Evolutionary conservation across 1,284 basidiomycete genomes (phyloP).

Genomic region (Porodaedalea pini): DNA sequence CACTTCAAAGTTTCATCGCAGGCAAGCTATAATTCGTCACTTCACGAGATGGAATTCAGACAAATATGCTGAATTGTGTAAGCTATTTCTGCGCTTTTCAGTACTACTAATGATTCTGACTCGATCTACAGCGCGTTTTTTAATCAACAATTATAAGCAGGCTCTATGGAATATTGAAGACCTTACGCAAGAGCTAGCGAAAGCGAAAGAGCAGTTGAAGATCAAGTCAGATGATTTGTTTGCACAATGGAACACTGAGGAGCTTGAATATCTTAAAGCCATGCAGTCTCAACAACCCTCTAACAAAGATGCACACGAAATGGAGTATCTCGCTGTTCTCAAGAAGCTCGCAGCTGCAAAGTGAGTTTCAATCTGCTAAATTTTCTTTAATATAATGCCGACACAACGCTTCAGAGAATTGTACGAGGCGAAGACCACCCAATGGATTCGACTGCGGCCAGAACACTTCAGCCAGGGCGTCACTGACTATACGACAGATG

Average conservation of each 20-base stretch:
- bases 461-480: not conserved
- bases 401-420: too few relatives aligned
- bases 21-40: constrained; percentile 27
- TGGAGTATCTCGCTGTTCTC: not conserved
- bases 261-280: not conserved
- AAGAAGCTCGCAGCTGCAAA: not conserved
- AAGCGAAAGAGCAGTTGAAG: not conserved
- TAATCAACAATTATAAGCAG: constrained; percentile 1
- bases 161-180: not conserved
- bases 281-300: not conserved
- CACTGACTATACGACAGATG: too few relatives aligned
- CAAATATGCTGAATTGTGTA: constrained; percentile 28
- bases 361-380: constrained; percentile 4
- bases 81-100: not conserved
- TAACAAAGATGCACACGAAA: not conserved
- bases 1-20: constrained; percentile 29
- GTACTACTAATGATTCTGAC: not conserved
- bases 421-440: not conserved
- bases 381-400: too few relatives aligned
- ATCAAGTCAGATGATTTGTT: constrained; percentile 5
- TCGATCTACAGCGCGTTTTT: constrained; percentile 7
- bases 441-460: not conserved
- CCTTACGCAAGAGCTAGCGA: not conserved
- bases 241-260: constrained; percentile 1
- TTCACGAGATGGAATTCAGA: constrained; percentile 32